Base-by-base conservation (phyloP, 1,139 yeast genomes). In the Candida albicans region DNA sequence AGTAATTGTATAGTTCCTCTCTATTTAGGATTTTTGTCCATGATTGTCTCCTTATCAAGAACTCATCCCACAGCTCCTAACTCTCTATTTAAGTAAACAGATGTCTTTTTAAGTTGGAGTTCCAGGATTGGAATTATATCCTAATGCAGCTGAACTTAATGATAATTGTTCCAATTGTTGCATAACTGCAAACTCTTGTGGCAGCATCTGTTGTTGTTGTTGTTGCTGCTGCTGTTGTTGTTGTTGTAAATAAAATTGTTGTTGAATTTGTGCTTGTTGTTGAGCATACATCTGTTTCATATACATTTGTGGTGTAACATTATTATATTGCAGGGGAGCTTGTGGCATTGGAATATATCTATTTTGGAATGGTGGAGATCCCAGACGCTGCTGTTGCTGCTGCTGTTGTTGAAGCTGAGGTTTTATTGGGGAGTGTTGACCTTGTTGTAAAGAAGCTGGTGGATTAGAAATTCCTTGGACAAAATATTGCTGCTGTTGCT, bases 101-200 rank as follows among this genome's bases (percentile, higher is more conserved):
- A 29, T 47, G 45, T 39, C 48, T 48, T 35, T 38, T 45, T 9
- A 42, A 4, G 50, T 48, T 7, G 75, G 75, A 7, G 70, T 73
- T 8, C 75, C 74, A 8, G 79, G 79, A 43, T 68, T 71, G 9
- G 77, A 70, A 46, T 67, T 67, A 50, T 73, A 75, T 1, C 79
- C 79, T 63, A 74, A 56, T 1, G 79, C 79, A 4, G 77, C 79
- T 2, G 79, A 73, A 45, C 75, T 72, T 47, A 75, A 58, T 1
- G 78, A 72, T 40, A 75, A 59, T 51, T 73, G 77, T 52, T 75
- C 79, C 54, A 75, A 70, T 51, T 74, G 79, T 52, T 70, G 73
- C 77, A 74, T 70, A 8, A 72, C 73, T 6, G 62, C 64, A 39
- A 59, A 49, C 42, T 68, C 74, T 43, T 66, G 70, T 22, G 59